Evolutionary conservation across 2,329 filamentous ascomycete species (phyloP).

Genomic region (Calonectria fujianensis): DNA sequence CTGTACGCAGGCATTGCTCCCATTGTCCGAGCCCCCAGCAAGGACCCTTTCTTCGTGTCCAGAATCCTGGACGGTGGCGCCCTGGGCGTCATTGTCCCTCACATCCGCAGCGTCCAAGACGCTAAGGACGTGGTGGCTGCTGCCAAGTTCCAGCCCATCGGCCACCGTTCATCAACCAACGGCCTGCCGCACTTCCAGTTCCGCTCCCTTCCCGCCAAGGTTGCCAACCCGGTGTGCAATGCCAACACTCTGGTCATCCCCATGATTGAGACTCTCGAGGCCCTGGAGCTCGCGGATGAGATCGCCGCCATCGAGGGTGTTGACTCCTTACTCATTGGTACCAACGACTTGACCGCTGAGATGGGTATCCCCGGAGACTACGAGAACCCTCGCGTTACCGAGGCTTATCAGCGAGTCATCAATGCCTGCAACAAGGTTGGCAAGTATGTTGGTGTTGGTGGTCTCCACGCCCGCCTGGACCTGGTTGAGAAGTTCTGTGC

Average conservation of each 20-base stretch:
- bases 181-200: constrained; percentile 50
- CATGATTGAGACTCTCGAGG: constrained; percentile 56
- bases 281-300: constrained; percentile 54
- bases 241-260: constrained; percentile 53
- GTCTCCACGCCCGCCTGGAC: constrained; percentile 63
- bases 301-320: constrained; percentile 62
- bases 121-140: constrained; percentile 53
- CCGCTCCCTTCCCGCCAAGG: constrained; percentile 48
- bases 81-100: constrained; percentile 53
- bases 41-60: constrained; percentile 54
- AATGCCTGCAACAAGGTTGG: constrained; percentile 61
- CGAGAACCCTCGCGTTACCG: constrained; percentile 48
- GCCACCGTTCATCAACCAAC: constrained; percentile 49
- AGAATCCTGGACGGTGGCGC: constrained; percentile 53
- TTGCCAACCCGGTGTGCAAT: constrained; percentile 48
- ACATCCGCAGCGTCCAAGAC: constrained; percentile 52
- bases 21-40: constrained; percentile 52
- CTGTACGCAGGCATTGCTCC: constrained; percentile 56
- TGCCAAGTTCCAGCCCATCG: constrained; percentile 54
- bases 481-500: constrained; percentile 61
- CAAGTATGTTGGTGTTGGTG: constrained; percentile 64
- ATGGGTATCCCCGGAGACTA: constrained; percentile 59
- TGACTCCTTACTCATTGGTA: constrained; percentile 65
- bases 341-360: constrained; percentile 66
- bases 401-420: constrained; percentile 58